A percentile compares a stretch with the other conserved stretches of the same genome.
Conservation (phyloP, 495 filamentous ascomycete genomes). For the Penicillium ucsense region DNA sequence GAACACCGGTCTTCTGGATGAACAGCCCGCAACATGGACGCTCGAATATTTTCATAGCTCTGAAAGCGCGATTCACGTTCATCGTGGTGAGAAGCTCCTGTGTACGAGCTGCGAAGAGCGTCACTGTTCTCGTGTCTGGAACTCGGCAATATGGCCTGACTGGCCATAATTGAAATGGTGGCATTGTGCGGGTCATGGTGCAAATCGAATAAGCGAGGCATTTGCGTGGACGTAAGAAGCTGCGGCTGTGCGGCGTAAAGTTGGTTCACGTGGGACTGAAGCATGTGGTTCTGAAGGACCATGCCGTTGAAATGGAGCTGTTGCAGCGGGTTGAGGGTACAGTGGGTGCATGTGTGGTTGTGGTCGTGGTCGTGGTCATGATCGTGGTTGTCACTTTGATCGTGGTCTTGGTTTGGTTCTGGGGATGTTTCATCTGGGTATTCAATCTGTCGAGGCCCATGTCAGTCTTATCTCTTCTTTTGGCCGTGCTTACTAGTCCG, state of each 20-base stretch:
- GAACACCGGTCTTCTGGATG: neutral
- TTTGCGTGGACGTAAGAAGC: neutral
- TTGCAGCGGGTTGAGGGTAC: neutral
- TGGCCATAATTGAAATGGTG: neutral
- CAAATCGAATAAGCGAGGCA: neutral
- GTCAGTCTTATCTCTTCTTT: neutral
- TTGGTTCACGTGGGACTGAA: neutral
- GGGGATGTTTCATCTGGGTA: conserved; percentile 4
- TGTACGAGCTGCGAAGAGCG: no score
- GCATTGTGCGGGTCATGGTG: neutral
- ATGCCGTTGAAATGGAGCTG: neutral
- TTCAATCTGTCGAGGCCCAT: conserved; percentile 4
- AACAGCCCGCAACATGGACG: conserved; percentile 4
- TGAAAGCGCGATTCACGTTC: neutral
- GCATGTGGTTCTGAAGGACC: neutral
- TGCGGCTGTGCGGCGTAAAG: neutral
- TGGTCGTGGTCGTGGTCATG: neutral
- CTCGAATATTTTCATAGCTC: conserved; percentile 3
- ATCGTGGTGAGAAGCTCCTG: no score
- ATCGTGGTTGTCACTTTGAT: neutral
- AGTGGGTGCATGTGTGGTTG: neutral
- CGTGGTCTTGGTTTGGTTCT: neutral
- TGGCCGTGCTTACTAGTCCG: no score
- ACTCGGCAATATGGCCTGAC: neutral
- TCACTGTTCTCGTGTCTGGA: neutral